phyloP scores from a whole-genome alignment of 139 green algal genomes.

The Coccomyxa sp. region DNA sequence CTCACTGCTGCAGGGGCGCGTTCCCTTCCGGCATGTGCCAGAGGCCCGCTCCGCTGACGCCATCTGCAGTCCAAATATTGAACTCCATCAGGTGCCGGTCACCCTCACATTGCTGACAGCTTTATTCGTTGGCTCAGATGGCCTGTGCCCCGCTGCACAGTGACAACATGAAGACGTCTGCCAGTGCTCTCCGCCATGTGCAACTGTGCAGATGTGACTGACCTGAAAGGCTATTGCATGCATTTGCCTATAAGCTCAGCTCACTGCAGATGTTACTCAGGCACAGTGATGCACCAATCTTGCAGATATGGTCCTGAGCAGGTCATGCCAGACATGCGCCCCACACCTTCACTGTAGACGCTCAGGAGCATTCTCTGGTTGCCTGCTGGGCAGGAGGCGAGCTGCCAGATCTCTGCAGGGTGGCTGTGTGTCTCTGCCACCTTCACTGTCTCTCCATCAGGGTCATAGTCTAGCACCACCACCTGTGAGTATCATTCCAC shows the following conservation, averaged over 20 bases:
- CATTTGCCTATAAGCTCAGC: not conserved
- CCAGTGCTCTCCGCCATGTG: not conserved
- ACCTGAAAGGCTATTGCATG: not conserved
- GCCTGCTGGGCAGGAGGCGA: slow-evolving; percentile 36
- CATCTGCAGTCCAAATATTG: not conserved
- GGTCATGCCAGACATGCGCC: not conserved
- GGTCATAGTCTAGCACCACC: slow-evolving; percentile 62
- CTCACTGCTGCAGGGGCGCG: not conserved
- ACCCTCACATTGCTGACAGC: too few species aligned
- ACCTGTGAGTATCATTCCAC: slow-evolving; percentile 30
- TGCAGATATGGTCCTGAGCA: not conserved
- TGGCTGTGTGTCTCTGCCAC: slow-evolving; percentile 37
- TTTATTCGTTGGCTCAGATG: too few species aligned
- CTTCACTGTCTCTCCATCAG: slow-evolving; percentile 43
- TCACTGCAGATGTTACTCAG: not conserved
- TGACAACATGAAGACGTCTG: too few species aligned
- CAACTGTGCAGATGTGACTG: not conserved
- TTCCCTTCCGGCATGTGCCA: not conserved
- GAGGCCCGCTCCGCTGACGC: not conserved
- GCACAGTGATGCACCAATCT: not conserved
- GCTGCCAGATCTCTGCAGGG: slow-evolving; percentile 63
- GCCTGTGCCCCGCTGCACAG: too few species aligned
- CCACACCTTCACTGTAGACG: slow-evolving; percentile 56
- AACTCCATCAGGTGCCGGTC: too few species aligned
- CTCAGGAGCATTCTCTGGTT: slow-evolving; percentile 39